These are phyloP conservation scores for Claviceps capensis DNA, from an alignment of 2,329 filamentous ascomycete genomes.

Conservation along the genomic window DNA sequence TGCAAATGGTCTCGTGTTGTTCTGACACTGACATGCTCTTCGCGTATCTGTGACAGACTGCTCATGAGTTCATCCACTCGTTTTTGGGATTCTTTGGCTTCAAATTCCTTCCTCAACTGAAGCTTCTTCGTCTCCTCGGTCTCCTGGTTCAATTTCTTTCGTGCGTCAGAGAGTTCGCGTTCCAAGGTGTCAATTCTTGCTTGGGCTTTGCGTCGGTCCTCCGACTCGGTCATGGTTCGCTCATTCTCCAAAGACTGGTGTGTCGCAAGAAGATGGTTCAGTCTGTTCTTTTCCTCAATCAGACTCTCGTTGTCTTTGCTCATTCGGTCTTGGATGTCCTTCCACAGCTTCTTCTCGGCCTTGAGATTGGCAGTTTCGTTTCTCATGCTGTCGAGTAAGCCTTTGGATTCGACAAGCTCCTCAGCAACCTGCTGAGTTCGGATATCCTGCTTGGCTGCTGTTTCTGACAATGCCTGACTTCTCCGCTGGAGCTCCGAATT, in stretches of 20 bases:
- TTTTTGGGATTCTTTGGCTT: conserved; percentile 76
- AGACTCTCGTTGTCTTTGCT: conserved; percentile 78
- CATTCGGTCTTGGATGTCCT: conserved; percentile 79
- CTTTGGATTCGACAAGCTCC: conserved; percentile 77
- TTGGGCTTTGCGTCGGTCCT: conserved; percentile 69
- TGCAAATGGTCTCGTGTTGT: conserved; percentile 84
- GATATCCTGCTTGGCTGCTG: conserved; percentile 78
- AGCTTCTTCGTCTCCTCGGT: conserved; percentile 74
- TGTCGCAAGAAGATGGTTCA: conserved; percentile 71
- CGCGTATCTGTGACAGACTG: conserved; percentile 65
- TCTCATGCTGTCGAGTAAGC: conserved; percentile 70
- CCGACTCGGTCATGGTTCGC: conserved; percentile 70
- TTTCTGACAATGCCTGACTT: conserved; percentile 62
- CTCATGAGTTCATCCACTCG: conserved; percentile 83
- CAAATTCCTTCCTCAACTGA: conserved; percentile 75
- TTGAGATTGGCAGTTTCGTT: conserved; percentile 88
- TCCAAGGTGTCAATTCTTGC: conserved; percentile 66
- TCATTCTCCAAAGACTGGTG: conserved; percentile 87
- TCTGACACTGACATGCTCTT: conserved; percentile 76
- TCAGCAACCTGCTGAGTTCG: conserved; percentile 85
- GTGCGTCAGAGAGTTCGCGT: conserved; percentile 60
- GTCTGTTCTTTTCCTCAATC: conserved; percentile 67
- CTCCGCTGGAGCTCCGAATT: conserved; percentile 80
- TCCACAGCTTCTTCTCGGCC: conserved; percentile 89
- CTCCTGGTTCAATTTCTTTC: conserved; percentile 73